Evolutionary conservation across 768 basidiomycete species (phyloP), one percentile per base, ranked within the genome.

Genomic region (Boletus fagicola): DNA sequence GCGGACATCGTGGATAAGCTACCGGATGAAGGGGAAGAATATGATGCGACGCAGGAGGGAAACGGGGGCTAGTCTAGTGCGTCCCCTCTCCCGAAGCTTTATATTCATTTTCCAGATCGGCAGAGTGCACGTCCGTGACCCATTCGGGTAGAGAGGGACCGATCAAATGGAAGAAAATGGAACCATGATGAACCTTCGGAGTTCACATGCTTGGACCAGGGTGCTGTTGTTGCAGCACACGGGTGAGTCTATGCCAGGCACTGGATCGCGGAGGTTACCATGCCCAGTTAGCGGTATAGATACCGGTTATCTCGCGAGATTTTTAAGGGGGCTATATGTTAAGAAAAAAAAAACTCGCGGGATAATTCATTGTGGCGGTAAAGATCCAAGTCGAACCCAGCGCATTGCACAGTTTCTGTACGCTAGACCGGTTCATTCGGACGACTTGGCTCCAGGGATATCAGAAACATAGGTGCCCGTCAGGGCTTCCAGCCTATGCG

Each of bases 1-100:
- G 51, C 51, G 5, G 68, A 68, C 67, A 68, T 68, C 49, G 30
- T 38, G 49, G 20, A 53, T 42, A 40, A 40, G 33, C 31, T 43
- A n/a, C 40, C 11, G 36, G 40, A 8, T 36, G 49, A 39, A 43
- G 2, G 22, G 33, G 16, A 36, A 12, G 35, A 49, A 53, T 40
- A 54, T 30, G 33, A 35, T 35, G 31, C 3, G 11, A 33, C 31
- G 4, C 31, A 12, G 31, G 3, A 11, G 28, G 38, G 42, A 26
- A 42, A 31, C 20, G 53, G 22, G 33, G 47, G 31, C 22, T 42
- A 38, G 42, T 31, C 46, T 57, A 20, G 4, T 42, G 12, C 26
- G 12, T 38, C 26, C 52, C 30, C 12, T 33, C 43, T 16, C 16
- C 7, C 26, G 49, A 47, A 47, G 50, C 46, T 63, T 67, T 68